phyloP scores from a whole-genome alignment of 2,329 filamentous ascomycete species.

The Clathrospora elynae region DNA sequence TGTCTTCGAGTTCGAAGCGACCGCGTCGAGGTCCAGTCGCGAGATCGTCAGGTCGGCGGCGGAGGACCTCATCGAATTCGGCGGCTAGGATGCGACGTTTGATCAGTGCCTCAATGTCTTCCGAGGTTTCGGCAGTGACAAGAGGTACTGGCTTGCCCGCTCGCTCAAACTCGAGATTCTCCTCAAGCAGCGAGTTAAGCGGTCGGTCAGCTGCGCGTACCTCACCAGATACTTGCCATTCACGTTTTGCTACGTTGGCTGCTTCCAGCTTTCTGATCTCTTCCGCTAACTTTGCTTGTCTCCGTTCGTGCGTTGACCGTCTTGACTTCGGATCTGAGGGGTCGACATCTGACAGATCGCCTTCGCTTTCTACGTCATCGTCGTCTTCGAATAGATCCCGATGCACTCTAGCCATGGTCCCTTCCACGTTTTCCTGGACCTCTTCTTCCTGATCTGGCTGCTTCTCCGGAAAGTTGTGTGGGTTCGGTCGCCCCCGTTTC shows the following conservation, averaged over 20 bases:
- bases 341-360: slow-evolving; percentile 66
- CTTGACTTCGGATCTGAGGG: slow-evolving; percentile 73
- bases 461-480: slow-evolving; percentile 53
- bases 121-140: slow-evolving; percentile 87
- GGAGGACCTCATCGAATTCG: slow-evolving; percentile 90
- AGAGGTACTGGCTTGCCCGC: slow-evolving; percentile 93
- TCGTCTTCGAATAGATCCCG: slow-evolving; percentile 84
- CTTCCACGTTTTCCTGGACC: slow-evolving; percentile 69
- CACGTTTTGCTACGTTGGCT: slow-evolving; percentile 83
- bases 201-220: slow-evolving; percentile 81
- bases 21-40: slow-evolving; percentile 70
- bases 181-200: slow-evolving; percentile 87
- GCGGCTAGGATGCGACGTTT: slow-evolving; percentile 88
- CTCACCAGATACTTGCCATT: slow-evolving; percentile 91
- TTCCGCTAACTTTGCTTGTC: slow-evolving; percentile 81
- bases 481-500: slow-evolving; percentile 60
- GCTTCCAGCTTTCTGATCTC: slow-evolving; percentile 92
- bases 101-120: slow-evolving; percentile 90
- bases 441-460: slow-evolving; percentile 23
- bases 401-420: slow-evolving; percentile 84
- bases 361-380: slow-evolving; percentile 63
- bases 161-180: slow-evolving; percentile 95
- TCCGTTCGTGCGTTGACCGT: slow-evolving; percentile 81
- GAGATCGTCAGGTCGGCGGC: slow-evolving; percentile 76
- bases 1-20: slow-evolving; percentile 81